Evolutionary conservation across 768 basidiomycete species (phyloP).

Genomic region (Pleurotus pulmonarius): DNA sequence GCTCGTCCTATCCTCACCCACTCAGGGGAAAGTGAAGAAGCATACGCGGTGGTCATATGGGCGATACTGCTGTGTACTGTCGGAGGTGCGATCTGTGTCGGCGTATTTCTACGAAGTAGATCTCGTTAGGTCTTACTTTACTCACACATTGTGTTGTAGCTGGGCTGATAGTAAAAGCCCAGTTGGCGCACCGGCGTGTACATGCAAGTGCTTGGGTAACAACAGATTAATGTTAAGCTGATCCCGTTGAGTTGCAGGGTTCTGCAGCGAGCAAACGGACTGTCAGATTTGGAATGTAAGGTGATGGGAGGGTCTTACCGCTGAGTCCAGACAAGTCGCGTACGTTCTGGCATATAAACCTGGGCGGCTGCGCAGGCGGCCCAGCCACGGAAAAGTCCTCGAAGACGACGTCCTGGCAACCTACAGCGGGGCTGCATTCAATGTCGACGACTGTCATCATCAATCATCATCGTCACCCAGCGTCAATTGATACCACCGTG

Average conservation of each 20-base stretch:
- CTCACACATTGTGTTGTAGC: too few species aligned
- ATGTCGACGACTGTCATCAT: slow-evolving; percentile 40
- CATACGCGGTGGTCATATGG: slow-evolving; percentile 55
- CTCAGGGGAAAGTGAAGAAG: slow-evolving; percentile 26
- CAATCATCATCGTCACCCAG: not conserved
- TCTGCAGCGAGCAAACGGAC: too few species aligned
- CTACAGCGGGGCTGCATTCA: slow-evolving; percentile 44
- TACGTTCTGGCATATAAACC: slow-evolving; percentile 46
- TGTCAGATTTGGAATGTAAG: too few species aligned
- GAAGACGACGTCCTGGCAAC: slow-evolving; percentile 43
- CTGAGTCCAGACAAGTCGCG: slow-evolving; percentile 29
- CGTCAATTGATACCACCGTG: not conserved
- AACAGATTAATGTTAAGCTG: too few species aligned
- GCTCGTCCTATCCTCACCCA: slow-evolving; percentile 26
- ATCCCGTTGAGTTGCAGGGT: too few species aligned
- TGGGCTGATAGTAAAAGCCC: too few species aligned
- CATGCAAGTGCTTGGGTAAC: too few species aligned
- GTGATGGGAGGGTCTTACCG: slow-evolving; percentile 18
- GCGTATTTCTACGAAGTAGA: not conserved
- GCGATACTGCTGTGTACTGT: slow-evolving; percentile 53
- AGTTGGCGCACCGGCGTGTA: too few species aligned
- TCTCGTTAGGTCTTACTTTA: too few species aligned
- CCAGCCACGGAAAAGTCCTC: slow-evolving; percentile 33
- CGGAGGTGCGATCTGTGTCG: slow-evolving; percentile 30
- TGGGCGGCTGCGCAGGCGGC: slow-evolving; percentile 30